phyloP scores from a whole-genome alignment of 2,329 filamentous ascomycete species.

The Aspergillus brunneoviolaceus region DNA sequence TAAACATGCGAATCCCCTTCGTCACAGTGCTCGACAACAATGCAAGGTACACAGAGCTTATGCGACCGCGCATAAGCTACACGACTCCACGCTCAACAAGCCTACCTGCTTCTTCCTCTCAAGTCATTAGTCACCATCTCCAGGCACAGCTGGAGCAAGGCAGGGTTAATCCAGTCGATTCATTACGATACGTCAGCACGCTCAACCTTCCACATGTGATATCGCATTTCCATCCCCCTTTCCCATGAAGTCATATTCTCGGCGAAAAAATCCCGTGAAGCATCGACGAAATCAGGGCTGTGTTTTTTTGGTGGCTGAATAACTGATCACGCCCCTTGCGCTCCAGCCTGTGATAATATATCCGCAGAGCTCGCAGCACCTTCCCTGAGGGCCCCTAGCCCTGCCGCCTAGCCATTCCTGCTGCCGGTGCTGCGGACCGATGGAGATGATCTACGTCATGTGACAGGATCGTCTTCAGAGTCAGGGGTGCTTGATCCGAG shows the following conservation, averaged over 20 bases:
- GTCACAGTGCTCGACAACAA: no score
- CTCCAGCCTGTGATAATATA: background rate
- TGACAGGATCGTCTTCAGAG: background rate
- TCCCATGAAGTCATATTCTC: background rate
- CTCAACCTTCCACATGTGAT: background rate
- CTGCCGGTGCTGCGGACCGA: background rate
- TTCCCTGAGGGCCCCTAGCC: background rate
- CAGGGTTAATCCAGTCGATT: no score
- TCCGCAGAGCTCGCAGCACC: background rate
- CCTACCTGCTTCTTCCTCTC: no score
- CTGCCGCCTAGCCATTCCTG: background rate
- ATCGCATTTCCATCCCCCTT: background rate
- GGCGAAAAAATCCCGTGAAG: background rate
- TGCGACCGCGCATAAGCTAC: no score
- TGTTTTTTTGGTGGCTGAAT: background rate
- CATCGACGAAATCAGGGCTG: background rate
- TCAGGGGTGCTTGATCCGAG: background rate
- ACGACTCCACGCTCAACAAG: no score
- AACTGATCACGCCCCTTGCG: background rate
- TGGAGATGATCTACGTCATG: background rate
- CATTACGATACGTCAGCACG: background rate
- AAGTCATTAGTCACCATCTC: no score
- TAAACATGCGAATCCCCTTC: no score
- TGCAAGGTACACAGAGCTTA: no score
- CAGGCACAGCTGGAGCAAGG: no score